Evolutionary conservation across 2,329 filamentous ascomycete species (phyloP).

Genomic region (Talaromyces sp.): DNA sequence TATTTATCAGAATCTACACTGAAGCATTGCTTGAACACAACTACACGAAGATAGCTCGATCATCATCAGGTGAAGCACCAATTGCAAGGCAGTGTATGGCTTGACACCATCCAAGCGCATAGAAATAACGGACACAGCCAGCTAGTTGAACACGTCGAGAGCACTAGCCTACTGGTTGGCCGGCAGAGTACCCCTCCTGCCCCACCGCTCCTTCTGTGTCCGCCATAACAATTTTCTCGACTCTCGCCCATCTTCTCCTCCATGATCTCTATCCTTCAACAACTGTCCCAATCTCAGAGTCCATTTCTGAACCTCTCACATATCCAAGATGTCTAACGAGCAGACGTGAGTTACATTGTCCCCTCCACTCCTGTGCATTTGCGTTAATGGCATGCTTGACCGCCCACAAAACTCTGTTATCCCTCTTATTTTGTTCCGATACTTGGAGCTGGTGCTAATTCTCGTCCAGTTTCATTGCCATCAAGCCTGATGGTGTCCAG

Average conservation of each 20-base stretch:
- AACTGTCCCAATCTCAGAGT: constrained; percentile 18
- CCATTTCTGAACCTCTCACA: constrained; percentile 20
- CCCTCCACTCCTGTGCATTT: constrained; percentile 7
- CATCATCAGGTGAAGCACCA: not conserved
- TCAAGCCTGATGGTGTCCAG: constrained; percentile 99
- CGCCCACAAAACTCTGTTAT: constrained; percentile 15
- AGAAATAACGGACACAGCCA: not conserved
- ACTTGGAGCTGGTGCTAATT: constrained; percentile 30
- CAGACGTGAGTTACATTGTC: constrained; percentile 64
- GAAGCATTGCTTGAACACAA: not conserved
- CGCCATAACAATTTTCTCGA: constrained; percentile 13
- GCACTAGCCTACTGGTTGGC: not conserved
- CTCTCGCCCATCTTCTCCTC: constrained; percentile 6
- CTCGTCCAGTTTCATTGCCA: constrained; percentile 86
- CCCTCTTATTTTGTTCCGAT: constrained; percentile 20
- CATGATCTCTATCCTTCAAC: constrained; percentile 23
- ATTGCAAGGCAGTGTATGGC: not conserved
- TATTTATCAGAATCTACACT: not conserved
- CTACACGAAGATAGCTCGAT: not conserved
- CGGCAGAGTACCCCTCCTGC: constrained; percentile 16
- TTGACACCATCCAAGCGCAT: not conserved
- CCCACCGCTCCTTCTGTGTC: constrained; percentile 16
- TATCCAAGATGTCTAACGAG: constrained; percentile 67
- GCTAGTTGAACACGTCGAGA: not conserved
- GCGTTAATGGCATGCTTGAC: constrained; percentile 4